Conservation (phyloP, 768 basidiomycete species). For the Podaxis sp. region DNA sequence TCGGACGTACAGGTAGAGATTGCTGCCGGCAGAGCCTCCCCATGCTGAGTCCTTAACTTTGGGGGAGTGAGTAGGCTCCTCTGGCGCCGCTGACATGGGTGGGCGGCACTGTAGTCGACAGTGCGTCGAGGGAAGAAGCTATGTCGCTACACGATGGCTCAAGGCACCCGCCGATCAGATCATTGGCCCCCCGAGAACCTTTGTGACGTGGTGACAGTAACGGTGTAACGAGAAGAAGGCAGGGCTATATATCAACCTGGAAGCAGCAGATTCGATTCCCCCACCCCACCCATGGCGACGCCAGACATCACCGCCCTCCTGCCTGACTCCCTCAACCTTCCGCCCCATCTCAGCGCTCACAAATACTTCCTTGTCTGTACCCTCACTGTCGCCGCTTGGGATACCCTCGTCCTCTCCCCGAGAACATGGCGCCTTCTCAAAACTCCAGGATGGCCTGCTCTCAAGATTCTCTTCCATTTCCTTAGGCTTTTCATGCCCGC, state of each 20-base stretch:
- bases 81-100: constrained; percentile 15
- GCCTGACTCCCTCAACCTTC: constrained; percentile 69
- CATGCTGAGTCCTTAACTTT: constrained; percentile 9
- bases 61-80: constrained; percentile 19
- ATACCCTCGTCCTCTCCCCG: constrained; percentile 81
- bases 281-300: constrained; percentile 26
- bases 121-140: constrained; percentile 11
- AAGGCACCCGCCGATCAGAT: background rate
- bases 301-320: constrained; percentile 33
- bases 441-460: constrained; percentile 67
- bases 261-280: background rate
- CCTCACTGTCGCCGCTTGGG: constrained; percentile 88
- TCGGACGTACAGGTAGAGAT: constrained; percentile 43
- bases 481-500: constrained; percentile 74
- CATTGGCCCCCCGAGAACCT: background rate
- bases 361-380: constrained; percentile 92
- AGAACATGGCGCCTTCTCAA: constrained; percentile 72
- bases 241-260: background rate
- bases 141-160: constrained; percentile 21
- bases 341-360: constrained; percentile 79
- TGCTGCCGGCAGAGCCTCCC: constrained; percentile 28
- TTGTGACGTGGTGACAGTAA: constrained; percentile 1
- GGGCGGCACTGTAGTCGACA: constrained; percentile 16
- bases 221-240: background rate
- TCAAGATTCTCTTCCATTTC: constrained; percentile 78